phyloP scores from a whole-genome alignment of 2,329 filamentous ascomycete species.

The Periconia sp. region DNA sequence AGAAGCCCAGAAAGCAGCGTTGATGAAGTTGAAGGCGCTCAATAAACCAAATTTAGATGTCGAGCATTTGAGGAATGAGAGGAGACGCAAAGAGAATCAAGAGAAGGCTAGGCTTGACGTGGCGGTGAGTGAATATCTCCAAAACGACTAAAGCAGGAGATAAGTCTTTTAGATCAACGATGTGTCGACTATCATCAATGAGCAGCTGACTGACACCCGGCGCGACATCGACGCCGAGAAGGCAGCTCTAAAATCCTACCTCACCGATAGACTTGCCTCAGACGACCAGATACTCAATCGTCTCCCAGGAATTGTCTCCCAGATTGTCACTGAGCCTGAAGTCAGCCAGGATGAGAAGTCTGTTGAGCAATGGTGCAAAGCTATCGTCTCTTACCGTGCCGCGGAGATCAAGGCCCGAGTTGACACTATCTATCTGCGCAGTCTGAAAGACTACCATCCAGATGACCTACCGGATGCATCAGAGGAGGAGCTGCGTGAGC shows the following conservation, averaged over 20 bases:
- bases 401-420: conserved; percentile 51
- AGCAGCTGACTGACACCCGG: conserved; percentile 48
- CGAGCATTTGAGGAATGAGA: conserved; percentile 47
- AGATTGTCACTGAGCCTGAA: conserved; percentile 58
- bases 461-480: conserved; percentile 15
- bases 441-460: conserved; percentile 14
- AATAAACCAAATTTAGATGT: conserved; percentile 48
- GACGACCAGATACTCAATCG: conserved; percentile 71
- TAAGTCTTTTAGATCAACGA: conserved; percentile 35
- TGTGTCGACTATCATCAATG: conserved; percentile 30
- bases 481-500: conserved; percentile 55
- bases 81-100: conserved; percentile 42
- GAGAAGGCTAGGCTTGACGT: conserved; percentile 52
- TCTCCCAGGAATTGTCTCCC: conserved; percentile 69
- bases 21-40: conserved; percentile 61
- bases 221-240: conserved; percentile 58
- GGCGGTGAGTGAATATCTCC: conserved; percentile 23
- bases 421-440: conserved; percentile 62
- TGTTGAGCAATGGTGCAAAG: conserved; percentile 61
- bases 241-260: conserved; percentile 55
- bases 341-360: conserved; percentile 60
- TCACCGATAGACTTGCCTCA: conserved; percentile 60
- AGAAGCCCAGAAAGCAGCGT: conserved; percentile 66
- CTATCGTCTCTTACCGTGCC: conserved; percentile 48
- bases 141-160: neutral